Evolutionary conservation across 1,284 basidiomycete genomes (phyloP), one percentile per base, ranked within the genome.

Genomic region (Ustilago lituana): DNA sequence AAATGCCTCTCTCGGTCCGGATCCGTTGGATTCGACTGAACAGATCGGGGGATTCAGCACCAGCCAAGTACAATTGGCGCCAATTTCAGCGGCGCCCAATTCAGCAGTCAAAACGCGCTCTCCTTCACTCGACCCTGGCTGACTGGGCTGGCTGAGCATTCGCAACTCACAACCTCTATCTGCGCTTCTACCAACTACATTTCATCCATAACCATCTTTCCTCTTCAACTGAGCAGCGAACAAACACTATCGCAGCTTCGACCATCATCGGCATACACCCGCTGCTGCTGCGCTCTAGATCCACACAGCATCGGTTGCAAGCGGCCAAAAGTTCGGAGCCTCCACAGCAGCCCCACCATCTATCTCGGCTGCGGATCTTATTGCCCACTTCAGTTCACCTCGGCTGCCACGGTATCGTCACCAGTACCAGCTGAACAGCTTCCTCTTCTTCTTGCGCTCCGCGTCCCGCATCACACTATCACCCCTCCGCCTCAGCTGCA

Each of bases 41-140:
- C 33, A 37, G 44, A 57, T 56, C 61, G 61, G 61, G 50, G 19
- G 36, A 54, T 49, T 40, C 33, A 44, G 52, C 59, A 50, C 46
- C 46, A 50, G 54, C 49, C 60, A 63, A 29, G n/a, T n/a, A n/a
- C n/a, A n/a, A n/a, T n/a, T n/a, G n/a, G n/a, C n/a, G n/a, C n/a
- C n/a, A n/a, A n/a, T n/a, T n/a, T n/a, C n/a, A n/a, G n/a, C n/a
- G n/a, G n/a, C n/a, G n/a, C n/a, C n/a, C n/a, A n/a, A n/a, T n/a
- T n/a, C n/a, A n/a, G 31, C 31, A 32, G 31, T 32, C 31, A 32
- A 32, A 32, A 32, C 36, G 31, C 43, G 31, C 33, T 45, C 26
- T 27, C 26, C 40, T 19, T 24, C 44, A 48, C 26, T 48, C 35
- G 46, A 48, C 36, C 26, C 46, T 48, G 17, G 14, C n/a, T 29